Evolutionary conservation across 495 filamentous ascomycete genomes (phyloP).

Genomic region (Glarea lozoyensis): DNA sequence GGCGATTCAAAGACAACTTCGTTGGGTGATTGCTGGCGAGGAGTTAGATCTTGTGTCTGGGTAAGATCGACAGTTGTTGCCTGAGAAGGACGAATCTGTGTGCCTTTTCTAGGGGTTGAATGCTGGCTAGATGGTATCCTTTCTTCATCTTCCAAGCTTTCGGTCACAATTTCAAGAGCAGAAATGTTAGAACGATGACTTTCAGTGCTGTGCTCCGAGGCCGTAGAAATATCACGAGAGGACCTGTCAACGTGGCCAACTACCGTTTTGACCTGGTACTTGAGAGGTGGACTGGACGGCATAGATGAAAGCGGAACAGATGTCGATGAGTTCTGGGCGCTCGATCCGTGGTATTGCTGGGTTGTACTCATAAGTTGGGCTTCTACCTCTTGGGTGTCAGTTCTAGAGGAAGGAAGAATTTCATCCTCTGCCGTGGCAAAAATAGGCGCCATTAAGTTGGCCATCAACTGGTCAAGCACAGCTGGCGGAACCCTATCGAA

Average conservation of each 20-base stretch:
- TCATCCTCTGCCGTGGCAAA: slow-evolving; percentile 4
- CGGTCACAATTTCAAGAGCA: neutral
- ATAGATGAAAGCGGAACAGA: neutral
- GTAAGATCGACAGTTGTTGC: slow-evolving; percentile 19
- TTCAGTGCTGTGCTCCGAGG: no score
- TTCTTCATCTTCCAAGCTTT: neutral
- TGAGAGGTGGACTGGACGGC: neutral
- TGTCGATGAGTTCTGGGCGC: neutral
- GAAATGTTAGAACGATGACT: no score
- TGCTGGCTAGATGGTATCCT: neutral
- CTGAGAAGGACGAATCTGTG: slow-evolving; percentile 9
- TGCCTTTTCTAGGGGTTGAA: neutral
- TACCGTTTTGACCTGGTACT: neutral
- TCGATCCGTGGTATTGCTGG: slow-evolving; percentile 28
- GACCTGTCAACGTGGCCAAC: neutral
- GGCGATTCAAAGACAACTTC: slow-evolving; percentile 20
- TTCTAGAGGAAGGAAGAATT: slow-evolving; percentile 15
- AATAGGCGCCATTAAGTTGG: slow-evolving; percentile 20
- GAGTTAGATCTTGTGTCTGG: slow-evolving; percentile 22
- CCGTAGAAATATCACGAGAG: no score
- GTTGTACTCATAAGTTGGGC: slow-evolving; percentile 37
- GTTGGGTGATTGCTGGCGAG: slow-evolving; percentile 1
- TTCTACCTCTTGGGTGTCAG: slow-evolving; percentile 35
- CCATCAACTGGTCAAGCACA: slow-evolving; percentile 35
- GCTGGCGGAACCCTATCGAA: slow-evolving; percentile 35